Base-by-base conservation (phyloP, 2,329 filamentous ascomycete genomes). In the Fusarium sp. region DNA sequence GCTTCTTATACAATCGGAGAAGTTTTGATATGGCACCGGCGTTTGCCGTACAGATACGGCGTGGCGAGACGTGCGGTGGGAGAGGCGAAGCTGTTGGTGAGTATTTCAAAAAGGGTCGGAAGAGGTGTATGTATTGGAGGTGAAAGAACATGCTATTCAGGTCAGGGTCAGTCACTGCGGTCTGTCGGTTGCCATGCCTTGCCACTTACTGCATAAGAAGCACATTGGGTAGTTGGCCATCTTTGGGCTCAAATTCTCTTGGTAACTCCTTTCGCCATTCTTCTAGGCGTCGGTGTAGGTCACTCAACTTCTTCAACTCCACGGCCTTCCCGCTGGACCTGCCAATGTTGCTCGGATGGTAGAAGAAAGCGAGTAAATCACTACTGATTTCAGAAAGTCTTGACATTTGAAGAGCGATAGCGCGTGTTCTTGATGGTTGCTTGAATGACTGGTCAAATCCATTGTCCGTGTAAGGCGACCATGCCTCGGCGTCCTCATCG, bases 41-140 rank as follows among this genome's bases (percentile, higher is more conserved):
- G 53, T 96, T 94, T 74, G 95, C 92, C 0, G 94, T 96, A 79
- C 95, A 97, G 54, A 97, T 89, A 70, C 94, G 93, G 19, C 95
- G 89, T 0, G 96, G 95, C 9, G 94, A 97, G 19, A 97, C 92
- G 73, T 97, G 93, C 3, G 89, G 82, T 5, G 94, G 95, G 2
- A 97, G 85, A 1, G 94, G 95, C 1, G 94, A 97, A 2, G 89
- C 90, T 8, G 87, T 82, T 48, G 92, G 93, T 5, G 88, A 91
- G 75, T 97, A 98, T 78, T 96, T 97, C 50, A 98, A 85, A 76
- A 98, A 98, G 0, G 96, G 95, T 7, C 95, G 89, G 83, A 97
- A 98, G 6, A 98, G 89, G 75, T 98, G 94, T 62, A 98, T 97
- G 76, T 96, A 97, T 46, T 97, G 89, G 1, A 98, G 86, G 75